Base-by-base conservation (phyloP, 2,329 filamentous ascomycete species). In the Beauveria rudraprayagi region DNA sequence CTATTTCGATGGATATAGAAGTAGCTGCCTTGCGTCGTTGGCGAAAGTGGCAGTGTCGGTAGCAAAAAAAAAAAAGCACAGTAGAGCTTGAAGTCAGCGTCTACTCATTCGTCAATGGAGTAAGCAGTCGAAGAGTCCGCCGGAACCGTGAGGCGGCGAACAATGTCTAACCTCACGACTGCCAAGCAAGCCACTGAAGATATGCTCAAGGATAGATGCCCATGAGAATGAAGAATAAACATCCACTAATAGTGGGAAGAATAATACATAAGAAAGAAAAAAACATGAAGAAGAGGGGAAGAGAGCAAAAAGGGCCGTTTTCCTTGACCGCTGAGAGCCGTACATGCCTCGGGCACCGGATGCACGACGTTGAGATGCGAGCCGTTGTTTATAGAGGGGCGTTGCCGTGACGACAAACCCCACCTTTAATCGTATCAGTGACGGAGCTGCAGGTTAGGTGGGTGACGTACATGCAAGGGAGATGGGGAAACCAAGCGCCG, bases 351-450 rank as follows among this genome's bases (percentile, higher is more conserved):
- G 11, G 52, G 43, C 14, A n/a, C 14, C 14, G 54, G n/a, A 22
- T 46, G 19, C 24, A 17, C 54, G 47, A 48, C 54, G 30, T 22
- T 19, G 43, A 44, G 46, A 54, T 61, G 62, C 24, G 24, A 47
- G 53, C 43, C 30, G 48, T 48, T 66, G 64, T 65, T 66, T 65
- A 65, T 65, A 61, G 65, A 61, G 64, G 64, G 63, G 61, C 11
- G 65, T 66, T 66, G 64, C 62, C 30, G 62, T 34, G 62, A 62
- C 51, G 53, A 66, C 64, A 56, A 66, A 62, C 46, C 22, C 34
- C n/a, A 26, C 56, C 47, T 47, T n/a, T 37, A 8, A 28, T 28
- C 17, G n/a, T 59, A 47, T 34, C 37, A 19, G 16, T 8, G 26
- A 17, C 11, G 19, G 44, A 48, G 19, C 55, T 58, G 43, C 44